These are phyloP conservation scores for Pseudoscleropodium purum DNA, from an alignment of 225 moss, liverwort and hornwort species.

Conservation along the genomic window DNA sequence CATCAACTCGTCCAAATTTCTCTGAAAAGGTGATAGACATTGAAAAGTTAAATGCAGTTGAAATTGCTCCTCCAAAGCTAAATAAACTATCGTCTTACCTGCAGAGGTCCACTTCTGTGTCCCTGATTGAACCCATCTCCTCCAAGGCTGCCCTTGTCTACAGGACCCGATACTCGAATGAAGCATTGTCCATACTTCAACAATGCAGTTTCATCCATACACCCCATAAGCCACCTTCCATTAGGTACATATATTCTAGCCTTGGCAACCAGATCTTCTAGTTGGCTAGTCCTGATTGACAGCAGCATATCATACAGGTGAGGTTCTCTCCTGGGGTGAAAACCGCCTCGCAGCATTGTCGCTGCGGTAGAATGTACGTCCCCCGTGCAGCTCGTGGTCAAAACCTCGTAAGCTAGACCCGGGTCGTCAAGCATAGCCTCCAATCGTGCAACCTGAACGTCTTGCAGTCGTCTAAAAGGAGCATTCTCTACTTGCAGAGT, in stretches of 20 bases:
- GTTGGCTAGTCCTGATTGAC: slow-evolving; percentile 66
- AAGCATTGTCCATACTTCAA: slow-evolving; percentile 86
- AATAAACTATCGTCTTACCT: not conserved
- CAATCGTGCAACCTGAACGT: slow-evolving; percentile 44
- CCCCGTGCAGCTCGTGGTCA: slow-evolving; percentile 29
- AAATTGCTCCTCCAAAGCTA: not conserved
- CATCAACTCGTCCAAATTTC: not conserved
- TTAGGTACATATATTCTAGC: slow-evolving; percentile 72
- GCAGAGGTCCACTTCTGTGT: slow-evolving; percentile 6
- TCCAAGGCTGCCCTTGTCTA: not conserved
- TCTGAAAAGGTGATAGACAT: not conserved
- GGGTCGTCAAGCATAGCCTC: slow-evolving; percentile 55
- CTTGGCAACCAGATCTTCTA: slow-evolving; percentile 63
- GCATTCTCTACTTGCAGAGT: slow-evolving; percentile 44
- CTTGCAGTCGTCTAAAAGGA: slow-evolving; percentile 47
- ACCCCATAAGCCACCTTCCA: slow-evolving; percentile 80
- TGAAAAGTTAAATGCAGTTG: not conserved
- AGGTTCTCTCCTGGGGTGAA: slow-evolving; percentile 56
- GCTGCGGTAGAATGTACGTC: slow-evolving; percentile 42
- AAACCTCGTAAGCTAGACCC: slow-evolving; percentile 43
- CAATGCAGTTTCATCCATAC: slow-evolving; percentile 71
- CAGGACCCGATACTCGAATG: slow-evolving; percentile 49
- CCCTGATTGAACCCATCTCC: slow-evolving; percentile 3
- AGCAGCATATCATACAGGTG: slow-evolving; percentile 58
- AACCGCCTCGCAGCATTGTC: slow-evolving; percentile 75